These are phyloP conservation scores for Davidsoniella eucalypti DNA, from an alignment of 2,329 filamentous ascomycete species.

Conservation along the genomic window DNA sequence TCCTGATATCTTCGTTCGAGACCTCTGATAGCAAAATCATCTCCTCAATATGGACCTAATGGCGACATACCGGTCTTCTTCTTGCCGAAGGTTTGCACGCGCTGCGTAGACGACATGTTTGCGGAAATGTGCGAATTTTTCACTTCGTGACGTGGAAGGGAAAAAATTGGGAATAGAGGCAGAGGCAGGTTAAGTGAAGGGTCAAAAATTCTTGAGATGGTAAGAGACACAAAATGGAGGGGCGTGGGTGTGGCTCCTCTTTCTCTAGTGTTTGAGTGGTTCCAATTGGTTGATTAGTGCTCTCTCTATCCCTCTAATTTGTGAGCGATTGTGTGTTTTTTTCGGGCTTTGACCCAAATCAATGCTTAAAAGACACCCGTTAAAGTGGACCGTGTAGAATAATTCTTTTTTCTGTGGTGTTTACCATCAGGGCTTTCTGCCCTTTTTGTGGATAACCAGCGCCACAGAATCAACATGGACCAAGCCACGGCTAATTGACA, in stretches of 20 bases:
- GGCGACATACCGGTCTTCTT: constrained; percentile 51
- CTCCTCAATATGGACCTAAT: no score
- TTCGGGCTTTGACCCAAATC: constrained; percentile 12
- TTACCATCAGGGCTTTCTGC: constrained; percentile 7
- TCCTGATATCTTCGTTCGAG: not conserved
- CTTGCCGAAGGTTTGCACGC: constrained; percentile 98
- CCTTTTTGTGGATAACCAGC: constrained; percentile 4
- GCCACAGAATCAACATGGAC: not conserved
- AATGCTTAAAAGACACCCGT: not conserved
- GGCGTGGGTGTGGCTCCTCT: constrained; percentile 12
- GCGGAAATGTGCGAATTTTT: constrained; percentile 19
- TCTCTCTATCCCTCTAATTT: constrained; percentile 7
- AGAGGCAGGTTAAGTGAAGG: constrained; percentile 13
- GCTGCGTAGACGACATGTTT: constrained; percentile 64
- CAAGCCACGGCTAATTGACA: constrained; percentile 7
- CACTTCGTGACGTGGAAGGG: constrained; percentile 15
- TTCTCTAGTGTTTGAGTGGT: constrained; percentile 3
- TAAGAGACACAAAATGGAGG: constrained; percentile 12
- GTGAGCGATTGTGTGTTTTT: constrained; percentile 12
- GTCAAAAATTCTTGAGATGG: constrained; percentile 13
- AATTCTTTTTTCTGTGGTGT: constrained; percentile 3
- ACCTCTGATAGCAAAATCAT: not conserved
- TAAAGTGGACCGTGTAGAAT: constrained; percentile 5
- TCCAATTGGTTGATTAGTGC: constrained; percentile 10
- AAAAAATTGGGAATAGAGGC: constrained; percentile 12